A percentile compares a stretch with the other conserved stretches of the same genome.
phyloP scores from a whole-genome alignment of 345 rosid genomes.

The Syzygium oleosum region DNA sequence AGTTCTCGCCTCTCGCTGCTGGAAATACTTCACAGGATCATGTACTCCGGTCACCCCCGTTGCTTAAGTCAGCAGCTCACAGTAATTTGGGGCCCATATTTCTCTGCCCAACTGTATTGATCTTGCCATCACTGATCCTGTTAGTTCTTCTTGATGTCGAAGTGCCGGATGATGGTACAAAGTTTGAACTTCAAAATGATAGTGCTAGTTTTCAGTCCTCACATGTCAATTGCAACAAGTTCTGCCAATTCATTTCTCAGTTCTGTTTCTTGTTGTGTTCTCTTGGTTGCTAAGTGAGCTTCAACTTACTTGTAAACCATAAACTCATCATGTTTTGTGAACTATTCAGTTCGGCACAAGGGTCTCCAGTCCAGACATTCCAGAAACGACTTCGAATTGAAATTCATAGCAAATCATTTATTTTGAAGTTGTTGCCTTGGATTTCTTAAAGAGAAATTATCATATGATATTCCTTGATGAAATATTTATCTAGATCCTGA shows the following conservation, averaged over 20 bases:
- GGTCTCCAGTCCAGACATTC: background rate
- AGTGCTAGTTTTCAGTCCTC: background rate
- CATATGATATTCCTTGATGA: background rate
- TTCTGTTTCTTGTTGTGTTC: background rate
- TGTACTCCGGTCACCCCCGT: constrained; percentile 81
- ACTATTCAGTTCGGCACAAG: background rate
- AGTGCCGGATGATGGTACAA: background rate
- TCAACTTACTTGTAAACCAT: background rate
- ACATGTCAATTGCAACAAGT: constrained; percentile 38
- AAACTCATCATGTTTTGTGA: background rate
- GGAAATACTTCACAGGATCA: constrained; percentile 97
- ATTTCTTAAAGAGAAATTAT: background rate
- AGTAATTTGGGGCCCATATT: too few relatives aligned
- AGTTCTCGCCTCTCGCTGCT: constrained; percentile 95
- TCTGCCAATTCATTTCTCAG: constrained; percentile 1
- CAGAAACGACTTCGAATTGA: background rate
- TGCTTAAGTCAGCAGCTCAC: constrained; percentile 27
- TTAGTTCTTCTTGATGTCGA: background rate
- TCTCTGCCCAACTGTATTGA: background rate
- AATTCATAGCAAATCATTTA: background rate
- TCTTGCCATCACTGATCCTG: background rate
- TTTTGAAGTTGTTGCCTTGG: background rate
- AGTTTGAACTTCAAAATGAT: background rate
- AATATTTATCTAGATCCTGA: background rate
- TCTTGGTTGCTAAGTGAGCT: background rate